phyloP scores from a whole-genome alignment of 2,329 filamentous ascomycete species.

The Colletotrichum tabaci region DNA sequence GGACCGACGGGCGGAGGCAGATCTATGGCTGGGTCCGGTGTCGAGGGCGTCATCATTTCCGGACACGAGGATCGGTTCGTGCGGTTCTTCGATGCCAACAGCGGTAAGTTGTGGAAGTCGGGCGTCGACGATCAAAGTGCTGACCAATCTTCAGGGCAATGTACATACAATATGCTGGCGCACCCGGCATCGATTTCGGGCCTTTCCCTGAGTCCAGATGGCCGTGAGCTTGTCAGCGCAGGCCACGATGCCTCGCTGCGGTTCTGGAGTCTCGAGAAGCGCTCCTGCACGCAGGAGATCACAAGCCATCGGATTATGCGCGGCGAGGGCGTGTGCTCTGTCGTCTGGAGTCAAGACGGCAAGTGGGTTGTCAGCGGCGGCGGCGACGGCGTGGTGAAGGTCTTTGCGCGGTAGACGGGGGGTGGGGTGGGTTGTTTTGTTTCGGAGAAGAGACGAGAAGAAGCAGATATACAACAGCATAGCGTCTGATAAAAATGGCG shows the following conservation, averaged over 20 bases:
- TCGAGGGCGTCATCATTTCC: conserved; percentile 95
- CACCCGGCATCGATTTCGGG: conserved; percentile 94
- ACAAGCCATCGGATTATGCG: conserved; percentile 94
- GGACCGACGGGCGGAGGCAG: conserved; percentile 83
- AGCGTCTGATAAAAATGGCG: conserved; percentile 34
- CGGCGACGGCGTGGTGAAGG: conserved; percentile 96
- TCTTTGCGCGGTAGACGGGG: conserved; percentile 73
- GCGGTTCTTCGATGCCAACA: conserved; percentile 98
- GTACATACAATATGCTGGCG: conserved; percentile 98
- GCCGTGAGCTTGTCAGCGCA: conserved; percentile 93
- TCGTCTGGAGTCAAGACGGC: conserved; percentile 96
- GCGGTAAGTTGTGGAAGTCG: conserved; percentile 76
- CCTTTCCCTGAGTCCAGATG: conserved; percentile 92
- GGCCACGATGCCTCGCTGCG: conserved; percentile 96
- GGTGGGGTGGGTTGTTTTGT: conserved; percentile 7
- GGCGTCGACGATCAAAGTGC: background rate
- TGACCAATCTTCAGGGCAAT: conserved; percentile 79
- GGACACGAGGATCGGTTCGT: conserved; percentile 98
- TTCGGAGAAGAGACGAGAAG: conserved; percentile 3
- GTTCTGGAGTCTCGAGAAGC: conserved; percentile 98
- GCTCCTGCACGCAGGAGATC: conserved; percentile 95
- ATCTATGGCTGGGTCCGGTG: conserved; percentile 78
- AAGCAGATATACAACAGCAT: conserved; percentile 35
- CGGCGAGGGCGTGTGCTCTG: conserved; percentile 93
- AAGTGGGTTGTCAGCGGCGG: conserved; percentile 95